Evolutionary conservation across 768 basidiomycete species (phyloP).

Genomic region (Scleroderma bovista): DNA sequence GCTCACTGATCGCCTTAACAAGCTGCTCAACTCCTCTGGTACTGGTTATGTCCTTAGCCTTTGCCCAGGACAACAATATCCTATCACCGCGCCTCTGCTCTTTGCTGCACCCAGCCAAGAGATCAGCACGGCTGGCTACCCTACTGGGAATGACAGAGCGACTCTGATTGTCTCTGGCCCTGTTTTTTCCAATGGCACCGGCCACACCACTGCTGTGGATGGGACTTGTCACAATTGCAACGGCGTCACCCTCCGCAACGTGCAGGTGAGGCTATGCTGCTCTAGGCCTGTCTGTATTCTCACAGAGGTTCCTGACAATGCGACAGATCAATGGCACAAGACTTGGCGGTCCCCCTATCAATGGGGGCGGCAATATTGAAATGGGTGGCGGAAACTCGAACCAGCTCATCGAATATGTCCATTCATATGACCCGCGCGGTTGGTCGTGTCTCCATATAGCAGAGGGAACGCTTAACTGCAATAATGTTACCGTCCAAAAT

Average conservation of each 20-base stretch:
- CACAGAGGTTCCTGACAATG: not conserved
- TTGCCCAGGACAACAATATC: constrained; percentile 59
- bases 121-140: constrained; percentile 77
- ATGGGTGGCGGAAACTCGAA: constrained; percentile 71
- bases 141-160: constrained; percentile 61
- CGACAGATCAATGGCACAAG: constrained; percentile 71
- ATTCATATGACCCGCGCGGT: constrained; percentile 67
- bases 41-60: constrained; percentile 60
- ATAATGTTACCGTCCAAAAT: constrained; percentile 61
- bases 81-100: constrained; percentile 58
- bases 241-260: constrained; percentile 60
- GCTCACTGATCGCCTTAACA: constrained; percentile 59
- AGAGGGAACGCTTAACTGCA: constrained; percentile 64
- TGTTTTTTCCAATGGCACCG: constrained; percentile 46
- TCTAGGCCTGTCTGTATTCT: not conserved
- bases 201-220: constrained; percentile 70
- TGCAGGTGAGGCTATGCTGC: constrained; percentile 46
- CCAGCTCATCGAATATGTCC: constrained; percentile 75
- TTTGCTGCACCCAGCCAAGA: constrained; percentile 70
- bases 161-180: constrained; percentile 65
- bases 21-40: constrained; percentile 58
- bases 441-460: constrained; percentile 82
- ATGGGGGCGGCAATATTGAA: constrained; percentile 76
- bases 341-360: constrained; percentile 42
- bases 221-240: constrained; percentile 57